Evolutionary conservation across 2,329 filamentous ascomycete species (phyloP).

Genomic region (Cytospora piceicola): DNA sequence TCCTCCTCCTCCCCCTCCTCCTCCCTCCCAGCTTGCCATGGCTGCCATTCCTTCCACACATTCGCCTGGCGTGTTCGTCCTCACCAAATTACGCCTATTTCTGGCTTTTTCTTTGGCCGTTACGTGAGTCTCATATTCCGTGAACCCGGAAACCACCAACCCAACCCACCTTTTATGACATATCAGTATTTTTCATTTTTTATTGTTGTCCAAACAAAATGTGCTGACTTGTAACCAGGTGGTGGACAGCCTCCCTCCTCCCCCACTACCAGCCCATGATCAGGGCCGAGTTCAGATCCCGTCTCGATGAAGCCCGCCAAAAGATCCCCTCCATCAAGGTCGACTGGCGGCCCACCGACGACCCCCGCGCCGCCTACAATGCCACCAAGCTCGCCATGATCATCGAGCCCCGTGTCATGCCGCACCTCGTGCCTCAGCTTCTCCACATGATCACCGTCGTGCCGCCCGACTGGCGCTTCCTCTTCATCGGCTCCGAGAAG

Average conservation of each 20-base stretch:
- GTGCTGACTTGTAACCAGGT: constrained; percentile 42
- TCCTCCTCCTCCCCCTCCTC: neutral
- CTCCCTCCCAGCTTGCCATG: constrained; percentile 31
- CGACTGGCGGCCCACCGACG: constrained; percentile 42
- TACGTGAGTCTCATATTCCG: constrained; percentile 40
- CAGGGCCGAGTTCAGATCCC: constrained; percentile 39
- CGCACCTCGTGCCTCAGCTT: constrained; percentile 54
- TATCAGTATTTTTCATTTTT: too few species aligned
- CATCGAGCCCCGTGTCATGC: constrained; percentile 53
- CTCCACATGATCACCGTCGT: constrained; percentile 57
- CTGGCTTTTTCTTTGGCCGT: constrained; percentile 42
- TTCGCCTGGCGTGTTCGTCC: constrained; percentile 35
- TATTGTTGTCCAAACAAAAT: neutral
- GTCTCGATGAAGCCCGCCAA: constrained; percentile 44
- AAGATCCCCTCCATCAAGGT: constrained; percentile 46
- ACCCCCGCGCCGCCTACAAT: constrained; percentile 48
- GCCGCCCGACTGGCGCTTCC: constrained; percentile 58
- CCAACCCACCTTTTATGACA: neutral
- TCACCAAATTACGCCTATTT: constrained; percentile 44
- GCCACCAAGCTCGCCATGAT: constrained; percentile 55
- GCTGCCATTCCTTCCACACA: constrained; percentile 27
- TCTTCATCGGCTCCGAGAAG: constrained; percentile 55
- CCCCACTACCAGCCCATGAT: constrained; percentile 49
- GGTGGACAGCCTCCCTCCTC: constrained; percentile 51
- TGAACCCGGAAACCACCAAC: neutral